Evolutionary conservation across 257 asterid genomes (phyloP), one percentile per base, ranked within the genome.

Genomic region (Asclepias syriaca): DNA sequence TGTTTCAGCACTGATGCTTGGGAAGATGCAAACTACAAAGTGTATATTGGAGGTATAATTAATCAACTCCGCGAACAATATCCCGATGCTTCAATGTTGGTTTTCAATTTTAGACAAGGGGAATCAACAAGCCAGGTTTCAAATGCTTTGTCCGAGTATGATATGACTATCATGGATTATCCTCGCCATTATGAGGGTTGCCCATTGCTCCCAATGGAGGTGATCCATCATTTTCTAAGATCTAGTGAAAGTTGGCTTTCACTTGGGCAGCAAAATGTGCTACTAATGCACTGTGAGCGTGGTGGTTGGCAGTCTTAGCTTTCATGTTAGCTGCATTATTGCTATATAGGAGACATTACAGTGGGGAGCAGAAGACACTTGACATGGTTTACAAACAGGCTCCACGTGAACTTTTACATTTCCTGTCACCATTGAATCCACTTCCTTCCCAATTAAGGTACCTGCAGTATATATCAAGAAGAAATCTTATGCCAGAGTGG

Each of bases 251-350:
- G 98, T 81, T 93, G 98, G 98, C 90, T 93, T 70, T 85, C 96
- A 27, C 96, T 93, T 72, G 98, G 98, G 77, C 82, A 80, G 69
- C 96, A 93, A 72, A 93, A 93, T 83, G 77, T 93, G 84, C 97
- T 93, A 75, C 84, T 93, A 56, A 89, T 89, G 97, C 96, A 90
- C 81, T 93, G 98, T 74, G 98, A 93, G 72, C 88, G 85, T 61
- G 97, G 97, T 75, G 96, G 96, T 78, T 93, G 98, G 98, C 95
- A 57, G 90, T 93, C 82, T 87, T 93, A 81, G 96, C 98, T 70
- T 87, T 89, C 84, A 93, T 90, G 97, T 75, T 90, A 80, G 93
- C 98, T 75, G 97, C 96, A 13, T 74, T 90, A 70, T 75, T 93
- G 81, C 82, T 93, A 72, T 90, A 90, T 66, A 87, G 95, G 81